phyloP scores from a whole-genome alignment of 2,329 filamentous ascomycete species.

The Apiospora aurea region DNA sequence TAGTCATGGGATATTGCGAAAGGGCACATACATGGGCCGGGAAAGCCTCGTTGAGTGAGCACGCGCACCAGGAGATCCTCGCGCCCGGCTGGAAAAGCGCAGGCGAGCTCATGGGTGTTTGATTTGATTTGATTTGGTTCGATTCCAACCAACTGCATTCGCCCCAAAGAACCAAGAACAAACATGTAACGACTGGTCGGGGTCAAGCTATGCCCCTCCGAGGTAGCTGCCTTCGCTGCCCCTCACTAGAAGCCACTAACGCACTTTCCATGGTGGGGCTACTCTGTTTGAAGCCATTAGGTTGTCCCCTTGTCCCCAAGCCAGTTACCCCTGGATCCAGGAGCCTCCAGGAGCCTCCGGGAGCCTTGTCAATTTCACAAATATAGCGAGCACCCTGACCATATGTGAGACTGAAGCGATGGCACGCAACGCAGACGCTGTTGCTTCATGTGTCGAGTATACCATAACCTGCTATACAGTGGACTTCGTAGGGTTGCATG shows the following conservation, averaged over 20 bases:
- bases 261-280: constrained; percentile 8
- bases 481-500: not conserved
- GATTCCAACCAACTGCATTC: not conserved
- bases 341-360: not conserved
- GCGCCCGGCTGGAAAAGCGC: not conserved
- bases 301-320: not conserved
- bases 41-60: not conserved
- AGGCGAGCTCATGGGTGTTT: not conserved
- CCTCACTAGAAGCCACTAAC: constrained; percentile 18
- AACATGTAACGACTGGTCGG: constrained; percentile 8
- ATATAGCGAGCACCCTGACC: constrained; percentile 13
- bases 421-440: constrained; percentile 2
- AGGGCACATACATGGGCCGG: not conserved
- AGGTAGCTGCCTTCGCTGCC: not conserved
- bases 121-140: too few relatives aligned
- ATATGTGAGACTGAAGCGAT: constrained; percentile 9
- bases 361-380: constrained; percentile 10
- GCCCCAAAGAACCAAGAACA: not conserved
- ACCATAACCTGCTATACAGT: not conserved
- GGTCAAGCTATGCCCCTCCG: constrained; percentile 14
- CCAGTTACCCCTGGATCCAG: constrained; percentile 16
- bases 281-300: constrained; percentile 10
- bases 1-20: not conserved
- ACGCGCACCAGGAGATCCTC: not conserved
- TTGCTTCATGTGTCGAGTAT: not conserved